A percentile compares a stretch with the other conserved stretches of the same genome.
Conservation (phyloP, 768 basidiomycete genomes). For the Boletus subcaerulescens region DNA sequence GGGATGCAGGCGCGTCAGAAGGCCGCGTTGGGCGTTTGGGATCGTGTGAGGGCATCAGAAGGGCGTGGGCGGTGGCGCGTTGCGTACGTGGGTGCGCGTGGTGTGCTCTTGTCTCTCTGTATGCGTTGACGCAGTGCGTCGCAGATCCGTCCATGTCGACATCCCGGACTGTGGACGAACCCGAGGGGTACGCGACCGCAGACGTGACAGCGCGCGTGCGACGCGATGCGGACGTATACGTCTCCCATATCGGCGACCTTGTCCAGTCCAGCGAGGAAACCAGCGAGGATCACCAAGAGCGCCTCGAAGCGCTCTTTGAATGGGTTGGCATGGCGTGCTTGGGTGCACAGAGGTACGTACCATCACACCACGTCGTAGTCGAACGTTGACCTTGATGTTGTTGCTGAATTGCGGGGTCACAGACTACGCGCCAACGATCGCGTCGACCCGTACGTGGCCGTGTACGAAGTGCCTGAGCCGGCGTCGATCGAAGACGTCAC, state of each 20-base stretch:
- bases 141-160: neutral
- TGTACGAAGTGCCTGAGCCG: slow-evolving; percentile 56
- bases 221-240: slow-evolving; percentile 34
- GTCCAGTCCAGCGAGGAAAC: slow-evolving; percentile 29
- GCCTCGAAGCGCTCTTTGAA: slow-evolving; percentile 52
- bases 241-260: slow-evolving; percentile 38
- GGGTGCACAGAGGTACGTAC: slow-evolving; percentile 57
- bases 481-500: slow-evolving; percentile 44
- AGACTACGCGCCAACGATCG: slow-evolving; percentile 63
- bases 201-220: slow-evolving; percentile 23
- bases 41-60: slow-evolving; percentile 36
- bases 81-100: slow-evolving; percentile 26
- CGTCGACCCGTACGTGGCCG: slow-evolving; percentile 65
- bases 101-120: slow-evolving; percentile 10
- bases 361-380: neutral
- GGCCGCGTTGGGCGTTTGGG: slow-evolving; percentile 48
- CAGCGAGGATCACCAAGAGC: slow-evolving; percentile 50
- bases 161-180: neutral
- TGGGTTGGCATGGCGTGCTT: slow-evolving; percentile 73
- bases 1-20: slow-evolving; percentile 38
- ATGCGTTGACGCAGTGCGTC: neutral
- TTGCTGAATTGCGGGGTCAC: neutral
- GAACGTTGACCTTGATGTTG: too few relatives aligned
- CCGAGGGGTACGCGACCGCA: neutral
- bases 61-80: slow-evolving; percentile 45